Conservation (phyloP, 768 basidiomycete species). For the Leccinum subgranulosum region DNA sequence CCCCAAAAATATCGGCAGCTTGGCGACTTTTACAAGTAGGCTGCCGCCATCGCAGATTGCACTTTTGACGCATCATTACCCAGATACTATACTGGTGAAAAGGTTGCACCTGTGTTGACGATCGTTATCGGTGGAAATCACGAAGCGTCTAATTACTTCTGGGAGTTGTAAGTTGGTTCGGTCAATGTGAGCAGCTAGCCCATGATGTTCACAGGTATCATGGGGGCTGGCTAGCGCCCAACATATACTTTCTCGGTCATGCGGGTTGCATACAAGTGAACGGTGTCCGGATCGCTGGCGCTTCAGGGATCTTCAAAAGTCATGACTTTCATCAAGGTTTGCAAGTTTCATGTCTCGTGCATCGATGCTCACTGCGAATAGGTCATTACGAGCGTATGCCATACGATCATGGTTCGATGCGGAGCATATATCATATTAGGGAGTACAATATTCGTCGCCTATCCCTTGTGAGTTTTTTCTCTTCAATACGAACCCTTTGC, state of each 20-base stretch:
- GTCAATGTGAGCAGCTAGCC: neutral
- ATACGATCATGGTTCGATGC: slow-evolving; percentile 66
- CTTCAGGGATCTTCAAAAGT: slow-evolving; percentile 87
- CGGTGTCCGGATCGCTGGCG: slow-evolving; percentile 84
- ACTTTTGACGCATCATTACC: slow-evolving; percentile 2
- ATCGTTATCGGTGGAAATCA: slow-evolving; percentile 97
- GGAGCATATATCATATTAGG: slow-evolving; percentile 89
- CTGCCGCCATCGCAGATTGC: neutral
- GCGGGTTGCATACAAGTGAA: slow-evolving; percentile 88
- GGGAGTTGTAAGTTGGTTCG: slow-evolving; percentile 72
- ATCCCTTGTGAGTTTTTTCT: slow-evolving; percentile 52
- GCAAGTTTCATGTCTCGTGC: slow-evolving; percentile 6
- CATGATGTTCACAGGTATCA: slow-evolving; percentile 61
- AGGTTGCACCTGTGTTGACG: slow-evolving; percentile 81
- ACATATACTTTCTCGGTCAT: slow-evolving; percentile 93
- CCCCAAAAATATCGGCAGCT: slow-evolving; percentile 84
- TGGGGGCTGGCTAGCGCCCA: slow-evolving; percentile 95
- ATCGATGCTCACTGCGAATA: slow-evolving; percentile 25
- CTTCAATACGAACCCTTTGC: neutral
- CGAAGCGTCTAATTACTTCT: slow-evolving; percentile 94
- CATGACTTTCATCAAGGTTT: slow-evolving; percentile 71
- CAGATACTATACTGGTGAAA: slow-evolving; percentile 87
- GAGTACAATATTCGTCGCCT: slow-evolving; percentile 80
- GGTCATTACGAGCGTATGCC: slow-evolving; percentile 83
- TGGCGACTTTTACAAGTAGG: slow-evolving; percentile 79